Percentiles rank a stretch among this genome's conserved stretches.
Conservation (phyloP, 768 basidiomycete species). For the Pleurotus tuber-regium region DNA sequence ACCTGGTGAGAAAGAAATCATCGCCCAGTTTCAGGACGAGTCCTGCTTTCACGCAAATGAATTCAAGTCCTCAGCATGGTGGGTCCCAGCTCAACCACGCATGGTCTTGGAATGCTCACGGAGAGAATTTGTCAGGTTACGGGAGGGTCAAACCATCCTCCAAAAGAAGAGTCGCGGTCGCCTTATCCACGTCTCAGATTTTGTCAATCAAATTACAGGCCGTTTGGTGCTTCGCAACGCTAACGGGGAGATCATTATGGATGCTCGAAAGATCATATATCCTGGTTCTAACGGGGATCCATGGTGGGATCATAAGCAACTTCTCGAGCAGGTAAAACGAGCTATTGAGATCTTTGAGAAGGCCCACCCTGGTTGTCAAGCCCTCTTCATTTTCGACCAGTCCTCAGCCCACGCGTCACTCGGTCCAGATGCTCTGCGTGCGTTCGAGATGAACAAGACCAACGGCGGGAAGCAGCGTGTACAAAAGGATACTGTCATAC, state of each 20-base stretch:
- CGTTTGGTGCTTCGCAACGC: slow-evolving; percentile 23
- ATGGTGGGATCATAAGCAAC: slow-evolving; percentile 36
- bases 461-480: slow-evolving; percentile 26
- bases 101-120: too few relatives aligned
- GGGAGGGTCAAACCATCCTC: slow-evolving; percentile 21
- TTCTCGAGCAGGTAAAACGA: slow-evolving; percentile 29
- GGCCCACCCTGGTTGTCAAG: slow-evolving; percentile 27
- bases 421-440: slow-evolving; percentile 28
- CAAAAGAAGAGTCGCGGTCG: slow-evolving; percentile 31
- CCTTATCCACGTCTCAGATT: slow-evolving; percentile 39
- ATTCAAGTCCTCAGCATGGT: not conserved
- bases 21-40: slow-evolving; percentile 29
- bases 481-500: slow-evolving; percentile 26
- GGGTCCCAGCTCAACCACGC: too few relatives aligned
- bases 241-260: slow-evolving; percentile 22
- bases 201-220: slow-evolving; percentile 32
- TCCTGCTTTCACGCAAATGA: slow-evolving; percentile 29
- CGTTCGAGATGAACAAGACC: slow-evolving; percentile 28
- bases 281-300: slow-evolving; percentile 32
- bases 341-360: slow-evolving; percentile 34
- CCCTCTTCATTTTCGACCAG: slow-evolving; percentile 39
- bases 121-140: slow-evolving; percentile 22
- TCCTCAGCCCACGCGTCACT: slow-evolving; percentile 37
- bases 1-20: slow-evolving; percentile 22
- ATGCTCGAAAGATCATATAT: slow-evolving; percentile 35